Conservation (phyloP, 768 basidiomycete species). For the Lanmaoa pseudosensibilis region DNA sequence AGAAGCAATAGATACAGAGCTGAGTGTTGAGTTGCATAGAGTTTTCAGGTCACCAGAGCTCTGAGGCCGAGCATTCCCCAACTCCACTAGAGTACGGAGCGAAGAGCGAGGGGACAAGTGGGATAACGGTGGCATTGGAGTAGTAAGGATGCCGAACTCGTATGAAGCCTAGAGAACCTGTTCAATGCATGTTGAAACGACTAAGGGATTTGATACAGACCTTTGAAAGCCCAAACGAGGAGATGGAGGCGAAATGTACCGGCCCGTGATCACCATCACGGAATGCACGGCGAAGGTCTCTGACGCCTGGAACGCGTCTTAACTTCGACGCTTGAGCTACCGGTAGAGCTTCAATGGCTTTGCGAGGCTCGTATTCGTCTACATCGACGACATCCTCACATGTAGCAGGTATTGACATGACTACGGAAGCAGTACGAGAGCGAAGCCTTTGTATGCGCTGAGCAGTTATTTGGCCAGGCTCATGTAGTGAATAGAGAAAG, state of each 20-base stretch:
- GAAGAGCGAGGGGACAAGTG: slow-evolving; percentile 22
- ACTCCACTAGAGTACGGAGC: slow-evolving; percentile 25
- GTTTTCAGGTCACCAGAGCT: slow-evolving; percentile 20
- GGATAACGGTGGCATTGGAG: slow-evolving; percentile 3
- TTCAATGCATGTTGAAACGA: slow-evolving; percentile 2
- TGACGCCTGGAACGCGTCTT: slow-evolving; percentile 24
- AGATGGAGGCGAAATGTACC: slow-evolving; percentile 5
- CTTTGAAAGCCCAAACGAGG: slow-evolving; percentile 15
- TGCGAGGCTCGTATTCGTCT: slow-evolving; percentile 2
- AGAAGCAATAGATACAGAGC: slow-evolving; percentile 24
- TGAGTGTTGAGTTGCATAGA: slow-evolving; percentile 17
- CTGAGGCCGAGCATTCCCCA: not conserved
- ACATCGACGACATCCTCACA: slow-evolving; percentile 14
- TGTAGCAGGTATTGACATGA: slow-evolving; percentile 31
- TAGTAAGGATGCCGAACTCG: slow-evolving; percentile 22
- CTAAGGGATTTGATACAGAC: slow-evolving; percentile 4
- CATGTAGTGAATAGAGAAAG: slow-evolving; percentile 14
- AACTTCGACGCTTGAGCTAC: slow-evolving; percentile 13
- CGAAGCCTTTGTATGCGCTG: slow-evolving; percentile 27
- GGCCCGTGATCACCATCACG: slow-evolving; percentile 9
- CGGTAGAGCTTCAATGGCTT: not conserved
- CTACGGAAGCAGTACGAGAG: slow-evolving; percentile 26
- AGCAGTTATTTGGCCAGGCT: slow-evolving; percentile 29
- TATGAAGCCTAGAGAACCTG: slow-evolving; percentile 15
- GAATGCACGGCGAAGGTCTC: slow-evolving; percentile 29